phyloP scores from a whole-genome alignment of 2,329 filamentous ascomycete species.

The Shiraia bambusicola region DNA sequence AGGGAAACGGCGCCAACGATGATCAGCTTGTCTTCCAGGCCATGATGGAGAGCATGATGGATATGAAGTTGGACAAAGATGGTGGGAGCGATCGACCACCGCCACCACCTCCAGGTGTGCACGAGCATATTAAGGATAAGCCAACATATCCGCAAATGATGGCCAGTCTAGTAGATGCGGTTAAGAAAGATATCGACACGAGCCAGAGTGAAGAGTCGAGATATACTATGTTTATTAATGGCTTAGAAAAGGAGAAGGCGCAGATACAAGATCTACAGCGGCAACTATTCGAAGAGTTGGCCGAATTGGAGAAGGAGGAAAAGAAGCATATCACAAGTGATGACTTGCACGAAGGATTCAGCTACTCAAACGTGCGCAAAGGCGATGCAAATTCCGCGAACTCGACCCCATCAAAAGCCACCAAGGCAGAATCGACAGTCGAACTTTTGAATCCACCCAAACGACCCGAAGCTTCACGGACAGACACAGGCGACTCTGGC shows the following conservation, averaged over 20 bases:
- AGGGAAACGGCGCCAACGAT: slow-evolving; percentile 51
- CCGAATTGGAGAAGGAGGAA: slow-evolving; percentile 81
- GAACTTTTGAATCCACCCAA: slow-evolving; percentile 74
- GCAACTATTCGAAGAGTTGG: slow-evolving; percentile 72
- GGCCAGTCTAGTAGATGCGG: slow-evolving; percentile 90
- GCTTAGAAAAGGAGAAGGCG: slow-evolving; percentile 72
- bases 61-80: slow-evolving; percentile 53
- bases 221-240: slow-evolving; percentile 74
- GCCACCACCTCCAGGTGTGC: slow-evolving; percentile 76
- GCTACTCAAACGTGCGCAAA: slow-evolving; percentile 73
- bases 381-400: slow-evolving; percentile 24
- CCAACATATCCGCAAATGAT: slow-evolving; percentile 97
- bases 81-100: slow-evolving; percentile 58
- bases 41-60: slow-evolving; percentile 76
- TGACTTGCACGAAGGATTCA: slow-evolving; percentile 82
- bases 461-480: slow-evolving; percentile 39
- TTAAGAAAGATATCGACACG: slow-evolving; percentile 82
- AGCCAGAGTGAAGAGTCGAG: slow-evolving; percentile 64
- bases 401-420: slow-evolving; percentile 25
- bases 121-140: slow-evolving; percentile 70
- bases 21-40: slow-evolving; percentile 83
- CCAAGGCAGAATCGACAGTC: slow-evolving; percentile 41
- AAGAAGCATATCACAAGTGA: slow-evolving; percentile 92
- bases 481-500: slow-evolving; percentile 54
- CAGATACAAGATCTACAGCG: slow-evolving; percentile 79